Evolutionary conservation across 179 eudicot species (phyloP).

Genomic region (Spinacia oleracea): DNA sequence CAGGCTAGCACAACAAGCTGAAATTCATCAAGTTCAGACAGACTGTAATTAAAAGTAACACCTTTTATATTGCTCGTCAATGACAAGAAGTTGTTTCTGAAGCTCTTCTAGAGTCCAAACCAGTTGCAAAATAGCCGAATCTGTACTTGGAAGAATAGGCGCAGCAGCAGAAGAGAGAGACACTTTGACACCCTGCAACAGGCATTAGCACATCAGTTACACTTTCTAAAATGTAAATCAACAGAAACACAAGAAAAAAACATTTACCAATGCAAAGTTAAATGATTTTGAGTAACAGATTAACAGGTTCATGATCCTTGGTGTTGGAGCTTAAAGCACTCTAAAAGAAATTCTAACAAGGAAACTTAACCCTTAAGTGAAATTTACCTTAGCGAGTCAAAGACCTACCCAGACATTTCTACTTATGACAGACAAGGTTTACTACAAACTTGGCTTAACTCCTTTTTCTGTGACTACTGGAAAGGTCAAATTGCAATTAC

Average conservation of each 20-base stretch:
- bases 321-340: background rate
- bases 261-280: background rate
- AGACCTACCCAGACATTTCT: background rate
- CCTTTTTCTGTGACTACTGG: too few relatives aligned
- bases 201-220: constrained; percentile 6
- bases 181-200: constrained; percentile 80
- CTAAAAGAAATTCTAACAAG: background rate
- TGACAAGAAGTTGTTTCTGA: constrained; percentile 63
- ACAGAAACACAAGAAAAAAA: background rate
- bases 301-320: background rate
- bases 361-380: background rate
- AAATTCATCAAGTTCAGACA: constrained; percentile 1
- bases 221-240: constrained; percentile 1
- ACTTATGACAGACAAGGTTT: background rate
- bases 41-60: constrained; percentile 24
- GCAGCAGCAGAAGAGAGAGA: constrained; percentile 58
- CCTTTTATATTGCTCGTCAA: constrained; percentile 66
- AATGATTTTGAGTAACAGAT: background rate
- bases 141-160: constrained; percentile 50
- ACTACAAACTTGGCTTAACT: background rate
- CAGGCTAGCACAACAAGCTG: background rate
- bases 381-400: background rate
- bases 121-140: constrained; percentile 67
- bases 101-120: constrained; percentile 83
- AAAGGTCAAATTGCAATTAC: background rate